Base-by-base conservation (phyloP, 805 yeast species). In the Blastobotrys mokoenaii region DNA sequence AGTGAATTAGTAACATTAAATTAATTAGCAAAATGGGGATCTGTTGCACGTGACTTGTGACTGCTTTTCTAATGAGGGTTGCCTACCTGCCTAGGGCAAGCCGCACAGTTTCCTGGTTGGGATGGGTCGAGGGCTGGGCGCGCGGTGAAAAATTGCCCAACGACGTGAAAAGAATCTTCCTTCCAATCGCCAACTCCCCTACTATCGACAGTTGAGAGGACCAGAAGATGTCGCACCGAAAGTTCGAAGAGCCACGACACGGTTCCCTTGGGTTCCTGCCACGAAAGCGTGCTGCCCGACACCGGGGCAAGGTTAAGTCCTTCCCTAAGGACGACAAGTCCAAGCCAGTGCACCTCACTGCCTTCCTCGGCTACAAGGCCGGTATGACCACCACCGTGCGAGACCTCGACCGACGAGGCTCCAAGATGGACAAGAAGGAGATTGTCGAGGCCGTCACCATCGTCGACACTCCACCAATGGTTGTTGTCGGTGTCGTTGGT, bases 341-440 rank as follows among this genome's bases (percentile, higher is more conserved):
- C 60, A 90, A 90, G 84, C 94, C 97, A 66, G 96, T 89, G 65
- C 94, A 94, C 72, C 79, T 93, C 74, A 93, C 99, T 64, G 97
- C 99, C 63, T 93, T 90, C 95, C 82, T 93, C 66, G 99, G 98
- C 78, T 93, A 93, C 96, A 79, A 79, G 82, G 98, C 98, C 64
- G 99, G 99, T 87, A 93, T 93, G 98, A 82, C 98, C 77, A 93
- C 98, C 77, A 87, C 88, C 66, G 98, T 93, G 70, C 89, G 98
- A 80, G 98, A 93, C 79, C 84, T 93, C 71, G 97, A 93, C 90
- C 85, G 97, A 79, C 98, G 98, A 77, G 98, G 98, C 73, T 93
- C 98, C 71, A 93, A 93, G 82, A 88, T 90, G 96, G 97, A 93
- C 96, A 93, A 93, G 94, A 94, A 97, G 77, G 98, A 93, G 80